Conservation (phyloP, 768 basidiomycete species). For the Boletus bicolor region DNA sequence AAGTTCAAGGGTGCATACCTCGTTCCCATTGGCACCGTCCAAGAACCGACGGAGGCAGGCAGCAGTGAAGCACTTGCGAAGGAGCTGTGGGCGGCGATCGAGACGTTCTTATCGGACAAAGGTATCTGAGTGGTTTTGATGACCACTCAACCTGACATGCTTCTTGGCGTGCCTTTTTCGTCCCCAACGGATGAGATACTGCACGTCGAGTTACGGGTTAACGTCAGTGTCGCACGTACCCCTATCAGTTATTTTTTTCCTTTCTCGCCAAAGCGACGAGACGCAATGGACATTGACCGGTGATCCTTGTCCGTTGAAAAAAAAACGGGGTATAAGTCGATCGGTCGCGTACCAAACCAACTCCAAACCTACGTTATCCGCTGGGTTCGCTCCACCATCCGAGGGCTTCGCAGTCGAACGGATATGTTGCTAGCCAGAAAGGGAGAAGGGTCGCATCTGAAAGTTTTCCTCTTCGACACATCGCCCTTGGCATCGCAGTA, state of each 20-base stretch:
- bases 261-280: too few relatives aligned
- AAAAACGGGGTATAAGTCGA: too few relatives aligned
- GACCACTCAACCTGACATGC: neutral
- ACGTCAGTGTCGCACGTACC: neutral
- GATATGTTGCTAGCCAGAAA: too few relatives aligned
- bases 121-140: conserved; percentile 10
- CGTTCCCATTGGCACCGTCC: conserved; percentile 23
- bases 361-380: too few relatives aligned
- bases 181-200: neutral
- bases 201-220: neutral
- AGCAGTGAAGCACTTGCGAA: conserved; percentile 23
- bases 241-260: neutral
- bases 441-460: too few relatives aligned
- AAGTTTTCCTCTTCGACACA: too few relatives aligned
- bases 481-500: too few relatives aligned
- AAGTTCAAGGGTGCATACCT: conserved; percentile 33
- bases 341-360: too few relatives aligned
- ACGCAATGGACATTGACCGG: too few relatives aligned
- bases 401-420: too few relatives aligned
- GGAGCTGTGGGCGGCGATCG: conserved; percentile 30
- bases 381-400: too few relatives aligned
- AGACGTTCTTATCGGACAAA: conserved; percentile 25
- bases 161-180: neutral
- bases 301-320: neutral
- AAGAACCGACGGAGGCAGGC: conserved; percentile 8